Evolutionary conservation across 108 stramenopile genomes (phyloP).

Genomic region (Skeletonema marinoi): DNA sequence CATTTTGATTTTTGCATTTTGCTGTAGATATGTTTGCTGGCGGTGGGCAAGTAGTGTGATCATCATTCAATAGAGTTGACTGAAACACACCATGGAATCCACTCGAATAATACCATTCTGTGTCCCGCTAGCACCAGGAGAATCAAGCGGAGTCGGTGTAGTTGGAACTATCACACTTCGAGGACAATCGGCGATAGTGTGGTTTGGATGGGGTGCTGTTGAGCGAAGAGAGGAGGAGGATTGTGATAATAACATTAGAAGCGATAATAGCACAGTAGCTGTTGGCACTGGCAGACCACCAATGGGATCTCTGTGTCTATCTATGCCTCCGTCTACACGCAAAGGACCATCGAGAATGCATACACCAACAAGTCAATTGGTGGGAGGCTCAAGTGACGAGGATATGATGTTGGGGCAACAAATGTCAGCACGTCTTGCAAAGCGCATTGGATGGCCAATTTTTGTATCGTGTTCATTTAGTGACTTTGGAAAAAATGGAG

Average conservation of each 20-base stretch:
- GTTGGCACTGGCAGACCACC: conserved; percentile 46
- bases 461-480: conserved; percentile 72
- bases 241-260: neutral
- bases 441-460: conserved; percentile 55
- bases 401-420: conserved; percentile 69
- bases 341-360: conserved; percentile 22
- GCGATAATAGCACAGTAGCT: neutral
- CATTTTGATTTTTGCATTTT: no score
- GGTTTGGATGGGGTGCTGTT: conserved; percentile 70
- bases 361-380: conserved; percentile 55
- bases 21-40: no score
- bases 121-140: conserved; percentile 8
- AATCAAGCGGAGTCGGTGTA: conserved; percentile 37
- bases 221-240: conserved; percentile 12
- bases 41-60: no score
- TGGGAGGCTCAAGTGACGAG: conserved; percentile 64
- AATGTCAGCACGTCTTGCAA: conserved; percentile 65
- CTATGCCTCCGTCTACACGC: conserved; percentile 64
- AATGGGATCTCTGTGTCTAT: conserved; percentile 69
- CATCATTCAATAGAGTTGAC: no score
- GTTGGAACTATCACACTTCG: conserved; percentile 67
- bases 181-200: conserved; percentile 67
- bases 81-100: no score
- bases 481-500: neutral
- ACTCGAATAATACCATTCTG: conserved; percentile 23